A percentile compares a stretch with the other conserved stretches of the same genome.
phyloP scores from a whole-genome alignment of 768 basidiomycete species.

The Mycena galericulata region DNA sequence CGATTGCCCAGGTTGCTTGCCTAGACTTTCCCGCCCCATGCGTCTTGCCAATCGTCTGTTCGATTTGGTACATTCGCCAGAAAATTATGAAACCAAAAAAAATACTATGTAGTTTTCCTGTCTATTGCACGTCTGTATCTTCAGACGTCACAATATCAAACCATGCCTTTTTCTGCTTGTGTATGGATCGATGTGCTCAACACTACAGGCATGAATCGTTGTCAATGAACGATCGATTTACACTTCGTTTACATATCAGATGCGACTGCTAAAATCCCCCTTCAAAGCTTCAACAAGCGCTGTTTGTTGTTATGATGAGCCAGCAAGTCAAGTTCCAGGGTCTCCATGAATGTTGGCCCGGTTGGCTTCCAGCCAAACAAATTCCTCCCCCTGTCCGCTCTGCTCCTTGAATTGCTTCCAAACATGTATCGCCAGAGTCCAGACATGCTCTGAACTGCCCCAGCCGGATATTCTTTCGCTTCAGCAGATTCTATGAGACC shows the following conservation, averaged over 20 bases:
- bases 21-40: constrained; percentile 27
- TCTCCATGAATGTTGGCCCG: constrained; percentile 1
- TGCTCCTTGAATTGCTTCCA: constrained; percentile 21
- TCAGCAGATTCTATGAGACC: constrained; percentile 19
- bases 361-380: constrained; percentile 17
- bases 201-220: no score
- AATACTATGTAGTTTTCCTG: constrained; percentile 17
- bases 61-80: constrained; percentile 27
- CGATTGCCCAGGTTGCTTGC: constrained; percentile 29
- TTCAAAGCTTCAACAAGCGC: neutral
- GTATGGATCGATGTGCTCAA: no score
- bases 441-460: neutral
- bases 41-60: constrained; percentile 10
- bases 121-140: neutral
- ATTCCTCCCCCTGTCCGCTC: constrained; percentile 17
- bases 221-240: no score
- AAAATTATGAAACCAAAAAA: constrained; percentile 26
- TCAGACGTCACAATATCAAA: neutral
- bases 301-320: constrained; percentile 17
- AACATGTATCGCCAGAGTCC: constrained; percentile 15
- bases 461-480: constrained; percentile 1
- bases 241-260: no score
- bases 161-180: no score
- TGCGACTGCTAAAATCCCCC: neutral
- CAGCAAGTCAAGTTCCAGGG: constrained; percentile 16